A percentile compares a stretch with the other conserved stretches of the same genome.
Conservation (phyloP, 306 rosid species). For the Hippophae rhamnoides region DNA sequence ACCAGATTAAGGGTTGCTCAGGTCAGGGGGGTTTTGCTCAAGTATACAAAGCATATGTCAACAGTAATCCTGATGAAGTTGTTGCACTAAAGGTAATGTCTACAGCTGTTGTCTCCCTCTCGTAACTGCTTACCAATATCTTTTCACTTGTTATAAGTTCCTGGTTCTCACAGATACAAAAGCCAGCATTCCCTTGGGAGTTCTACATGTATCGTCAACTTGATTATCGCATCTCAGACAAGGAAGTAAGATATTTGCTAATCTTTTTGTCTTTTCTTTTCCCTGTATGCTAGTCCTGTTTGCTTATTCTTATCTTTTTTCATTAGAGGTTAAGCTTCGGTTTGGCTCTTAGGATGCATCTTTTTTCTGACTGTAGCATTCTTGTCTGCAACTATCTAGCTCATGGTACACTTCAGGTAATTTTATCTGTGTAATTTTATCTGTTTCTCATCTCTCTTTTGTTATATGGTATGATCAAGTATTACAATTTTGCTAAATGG, state of each 20-base stretch:
- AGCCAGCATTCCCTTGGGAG: slow-evolving; percentile 89
- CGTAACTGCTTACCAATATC: background rate
- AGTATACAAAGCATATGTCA: slow-evolving; percentile 65
- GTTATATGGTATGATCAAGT: slow-evolving; percentile 5
- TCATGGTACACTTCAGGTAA: slow-evolving; percentile 87
- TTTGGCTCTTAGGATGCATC: slow-evolving; percentile 58
- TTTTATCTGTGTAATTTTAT: slow-evolving; percentile 30
- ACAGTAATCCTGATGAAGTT: slow-evolving; percentile 61
- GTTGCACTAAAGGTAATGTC: slow-evolving; percentile 71
- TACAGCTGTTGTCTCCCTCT: background rate
- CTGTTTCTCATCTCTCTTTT: slow-evolving; percentile 11
- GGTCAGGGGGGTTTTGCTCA: slow-evolving; percentile 93
- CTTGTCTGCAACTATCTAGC: slow-evolving; percentile 65
- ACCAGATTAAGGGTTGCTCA: slow-evolving; percentile 85
- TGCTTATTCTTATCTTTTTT: slow-evolving; percentile 27
- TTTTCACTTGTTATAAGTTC: slow-evolving; percentile 16
- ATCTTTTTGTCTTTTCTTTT: slow-evolving; percentile 15
- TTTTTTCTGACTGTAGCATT: slow-evolving; percentile 69
- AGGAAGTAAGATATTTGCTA: slow-evolving; percentile 38
- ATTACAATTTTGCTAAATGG: slow-evolving; percentile 16
- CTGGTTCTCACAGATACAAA: slow-evolving; percentile 55
- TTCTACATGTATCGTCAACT: slow-evolving; percentile 91
- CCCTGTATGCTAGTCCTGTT: slow-evolving; percentile 14
- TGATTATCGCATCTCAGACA: slow-evolving; percentile 52
- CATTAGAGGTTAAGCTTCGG: slow-evolving; percentile 86